Conservation (phyloP, 2,329 filamentous ascomycete species). For the Nothomitra cinnamomea region DNA sequence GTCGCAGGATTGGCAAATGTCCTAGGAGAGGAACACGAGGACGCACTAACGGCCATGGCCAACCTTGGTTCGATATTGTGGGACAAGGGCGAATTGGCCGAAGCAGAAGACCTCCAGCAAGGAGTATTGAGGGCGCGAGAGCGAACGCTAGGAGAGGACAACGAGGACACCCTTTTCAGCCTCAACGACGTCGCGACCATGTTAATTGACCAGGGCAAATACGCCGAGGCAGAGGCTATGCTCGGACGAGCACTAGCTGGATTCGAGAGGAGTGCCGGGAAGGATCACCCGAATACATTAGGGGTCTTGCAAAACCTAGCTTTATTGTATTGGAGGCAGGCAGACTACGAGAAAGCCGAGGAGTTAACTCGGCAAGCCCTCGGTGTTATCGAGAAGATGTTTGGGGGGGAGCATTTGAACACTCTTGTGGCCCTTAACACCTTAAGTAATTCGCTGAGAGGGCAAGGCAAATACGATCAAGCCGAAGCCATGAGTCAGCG, state of each 20-base stretch:
- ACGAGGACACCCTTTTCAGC: too few species aligned
- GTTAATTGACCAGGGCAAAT: too few species aligned
- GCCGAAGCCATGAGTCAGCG: background rate
- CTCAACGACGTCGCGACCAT: too few species aligned
- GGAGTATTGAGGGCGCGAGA: too few species aligned
- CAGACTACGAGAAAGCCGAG: conserved; percentile 14
- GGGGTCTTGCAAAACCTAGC: conserved; percentile 11
- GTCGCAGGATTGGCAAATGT: too few species aligned
- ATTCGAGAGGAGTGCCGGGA: conserved; percentile 7
- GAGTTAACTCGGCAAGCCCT: conserved; percentile 6
- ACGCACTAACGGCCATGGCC: too few species aligned
- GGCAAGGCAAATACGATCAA: conserved; percentile 5
- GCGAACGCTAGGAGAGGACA: too few species aligned
- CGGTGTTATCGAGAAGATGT: background rate
- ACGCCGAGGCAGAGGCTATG: conserved; percentile 10
- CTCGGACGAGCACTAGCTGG: conserved; percentile 7
- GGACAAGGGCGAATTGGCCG: too few species aligned
- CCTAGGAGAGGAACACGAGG: too few species aligned
- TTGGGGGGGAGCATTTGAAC: conserved; percentile 8
- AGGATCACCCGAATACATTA: conserved; percentile 10
- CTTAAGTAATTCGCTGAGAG: background rate
- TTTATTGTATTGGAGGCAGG: conserved; percentile 6
- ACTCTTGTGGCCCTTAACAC: conserved; percentile 9
- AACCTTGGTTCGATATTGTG: too few species aligned
- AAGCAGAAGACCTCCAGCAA: too few species aligned